phyloP scores from a whole-genome alignment of 2,329 filamentous ascomycete species.

The Fusarium buxicola region DNA sequence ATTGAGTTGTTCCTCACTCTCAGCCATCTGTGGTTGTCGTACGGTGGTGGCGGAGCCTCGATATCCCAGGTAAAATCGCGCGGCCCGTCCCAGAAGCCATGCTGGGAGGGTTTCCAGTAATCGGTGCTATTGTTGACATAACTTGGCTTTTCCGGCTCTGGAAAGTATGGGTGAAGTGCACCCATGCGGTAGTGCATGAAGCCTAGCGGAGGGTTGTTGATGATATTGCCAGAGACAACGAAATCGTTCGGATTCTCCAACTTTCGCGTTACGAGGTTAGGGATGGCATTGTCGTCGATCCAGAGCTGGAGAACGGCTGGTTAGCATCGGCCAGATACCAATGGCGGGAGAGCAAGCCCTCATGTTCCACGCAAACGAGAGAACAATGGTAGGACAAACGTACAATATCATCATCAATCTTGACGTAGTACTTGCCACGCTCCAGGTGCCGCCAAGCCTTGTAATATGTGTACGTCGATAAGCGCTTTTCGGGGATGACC shows the following conservation, averaged over 20 bases:
- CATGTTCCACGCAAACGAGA: neutral
- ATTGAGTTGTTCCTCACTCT: constrained; percentile 19
- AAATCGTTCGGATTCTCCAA: constrained; percentile 25
- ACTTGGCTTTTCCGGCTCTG: constrained; percentile 10
- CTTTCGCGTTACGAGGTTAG: constrained; percentile 28
- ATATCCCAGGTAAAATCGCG: constrained; percentile 17
- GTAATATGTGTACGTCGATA: constrained; percentile 28
- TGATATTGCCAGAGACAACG: constrained; percentile 36
- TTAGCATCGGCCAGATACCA: neutral
- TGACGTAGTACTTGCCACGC: constrained; percentile 38
- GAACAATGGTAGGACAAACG: neutral
- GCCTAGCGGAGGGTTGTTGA: constrained; percentile 37
- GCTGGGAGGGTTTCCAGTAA: constrained; percentile 30
- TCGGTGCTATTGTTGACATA: constrained; percentile 12
- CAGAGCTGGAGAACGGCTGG: constrained; percentile 19
- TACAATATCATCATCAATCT: constrained; percentile 37
- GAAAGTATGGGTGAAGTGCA: constrained; percentile 34
- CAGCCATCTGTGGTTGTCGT: constrained; percentile 23
- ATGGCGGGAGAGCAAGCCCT: too few species aligned
- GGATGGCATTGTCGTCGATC: constrained; percentile 35
- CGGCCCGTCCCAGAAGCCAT: constrained; percentile 28
- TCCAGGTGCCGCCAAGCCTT: constrained; percentile 35
- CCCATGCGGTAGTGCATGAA: constrained; percentile 38
- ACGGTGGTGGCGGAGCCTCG: neutral
- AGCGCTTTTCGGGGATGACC: constrained; percentile 18